These are phyloP conservation scores for Raphidocelis subcapitata DNA, from an alignment of 139 green algal species.

Conservation along the genomic window DNA sequence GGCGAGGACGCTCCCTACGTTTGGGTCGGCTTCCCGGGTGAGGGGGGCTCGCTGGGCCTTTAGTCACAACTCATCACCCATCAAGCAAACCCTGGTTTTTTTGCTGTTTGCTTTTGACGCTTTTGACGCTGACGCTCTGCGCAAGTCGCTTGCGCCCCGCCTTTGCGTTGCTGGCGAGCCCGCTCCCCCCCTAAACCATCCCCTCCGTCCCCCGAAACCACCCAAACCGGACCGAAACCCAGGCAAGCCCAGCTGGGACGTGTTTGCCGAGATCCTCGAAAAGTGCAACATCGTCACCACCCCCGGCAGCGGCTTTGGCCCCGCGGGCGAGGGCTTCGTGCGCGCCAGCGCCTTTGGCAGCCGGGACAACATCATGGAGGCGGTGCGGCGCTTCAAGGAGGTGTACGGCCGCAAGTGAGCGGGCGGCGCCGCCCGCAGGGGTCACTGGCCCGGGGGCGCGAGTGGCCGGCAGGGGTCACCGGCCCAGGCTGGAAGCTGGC, in stretches of 20 bases:
- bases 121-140: no score
- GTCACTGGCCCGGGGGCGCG: no score
- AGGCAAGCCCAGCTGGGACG: conserved; percentile 84
- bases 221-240: no score
- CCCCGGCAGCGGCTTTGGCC: conserved; percentile 94
- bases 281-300: conserved; percentile 98
- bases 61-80: neutral
- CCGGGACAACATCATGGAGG: conserved; percentile 79
- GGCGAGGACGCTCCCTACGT: conserved; percentile 96
- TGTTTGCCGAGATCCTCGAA: conserved; percentile 95
- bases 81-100: no score
- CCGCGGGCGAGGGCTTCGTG: conserved; percentile 96
- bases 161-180: no score
- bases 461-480: no score
- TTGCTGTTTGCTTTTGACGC: no score
- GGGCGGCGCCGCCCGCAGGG: no score
- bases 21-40: conserved; percentile 96
- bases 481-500: no score
- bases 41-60: neutral
- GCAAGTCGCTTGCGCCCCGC: no score
- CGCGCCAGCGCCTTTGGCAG: conserved; percentile 91
- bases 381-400: conserved; percentile 73
- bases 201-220: no score
- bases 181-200: no score
- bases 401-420: conserved; percentile 61